Base-by-base conservation (phyloP, 768 basidiomycete genomes). In the Mycena floridula region DNA sequence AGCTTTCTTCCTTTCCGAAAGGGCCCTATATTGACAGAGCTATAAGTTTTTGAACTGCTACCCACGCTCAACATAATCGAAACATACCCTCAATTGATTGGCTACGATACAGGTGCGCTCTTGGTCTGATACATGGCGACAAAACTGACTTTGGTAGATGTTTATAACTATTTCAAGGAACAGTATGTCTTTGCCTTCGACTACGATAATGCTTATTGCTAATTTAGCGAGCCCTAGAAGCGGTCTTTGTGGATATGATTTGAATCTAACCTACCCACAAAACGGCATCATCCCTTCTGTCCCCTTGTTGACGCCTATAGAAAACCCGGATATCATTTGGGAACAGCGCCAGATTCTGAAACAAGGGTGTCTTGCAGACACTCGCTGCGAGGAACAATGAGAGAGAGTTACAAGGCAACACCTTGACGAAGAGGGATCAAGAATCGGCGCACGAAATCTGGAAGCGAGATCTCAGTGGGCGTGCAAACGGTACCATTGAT, bases 251-350 rank as follows among this genome's bases (percentile, higher is more conserved):
- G 76, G 77, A 13, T 83, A 74, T 55, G 68, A 87, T 54, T 57
- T 88, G 23, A 81, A 77, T 56, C 64, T 89, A 13, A 76, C 81
- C 15, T 88, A 87, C 50, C 85, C 85, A 1, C 81, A 85, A 55
- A 65, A 65, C 15, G 72, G 68, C 23, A 58, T 62, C 32, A 71
- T 85, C 39, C 77, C 80, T 0, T 57, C 63, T 18, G 57, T 73
- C n/a, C 49, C 58, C 18, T 54, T 72, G 28, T 52, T 55, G 22
- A 51, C 60, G 26, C 67, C 73, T 0, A 55, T n/a, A n/a, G n/a
- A n/a, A n/a, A n/a, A n/a, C n/a, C n/a, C n/a, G n/a, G n/a, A n/a
- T n/a, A n/a, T n/a, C n/a, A n/a, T n/a, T n/a, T n/a, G n/a, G n/a
- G n/a, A n/a, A n/a, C n/a, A n/a, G n/a, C n/a, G n/a, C n/a, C n/a